phyloP scores from a whole-genome alignment of 768 basidiomycete genomes.

The Clitopilus passeckerianus region DNA sequence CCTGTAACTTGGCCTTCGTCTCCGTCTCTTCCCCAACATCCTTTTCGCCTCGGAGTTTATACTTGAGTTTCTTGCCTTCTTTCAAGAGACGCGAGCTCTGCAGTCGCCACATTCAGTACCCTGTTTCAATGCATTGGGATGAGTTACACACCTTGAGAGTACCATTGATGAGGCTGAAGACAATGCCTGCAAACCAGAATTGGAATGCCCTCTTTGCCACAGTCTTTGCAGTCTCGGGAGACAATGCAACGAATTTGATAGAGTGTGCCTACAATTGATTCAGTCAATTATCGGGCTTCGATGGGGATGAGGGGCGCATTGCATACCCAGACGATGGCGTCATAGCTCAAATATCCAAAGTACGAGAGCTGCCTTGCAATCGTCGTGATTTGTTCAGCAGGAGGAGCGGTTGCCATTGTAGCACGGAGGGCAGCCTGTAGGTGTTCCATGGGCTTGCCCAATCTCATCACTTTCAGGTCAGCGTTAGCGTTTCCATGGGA shows the following conservation, averaged over 20 bases:
- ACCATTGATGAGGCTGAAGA: conserved; percentile 71
- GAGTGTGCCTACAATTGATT: conserved; percentile 47
- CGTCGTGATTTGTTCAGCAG: conserved; percentile 70
- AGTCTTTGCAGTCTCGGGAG: conserved; percentile 54
- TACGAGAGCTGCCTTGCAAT: conserved; percentile 84
- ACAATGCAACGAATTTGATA: conserved; percentile 58
- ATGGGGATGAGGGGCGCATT: not conserved
- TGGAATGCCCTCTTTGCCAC: conserved; percentile 67
- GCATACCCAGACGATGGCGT: conserved; percentile 82
- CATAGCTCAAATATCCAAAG: conserved; percentile 81
- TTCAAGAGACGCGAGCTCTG: conserved; percentile 41
- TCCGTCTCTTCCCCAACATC: conserved; percentile 61
- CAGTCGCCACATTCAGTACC: not conserved
- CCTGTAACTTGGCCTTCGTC: conserved; percentile 58
- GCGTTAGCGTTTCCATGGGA: not conserved
- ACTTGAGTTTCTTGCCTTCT: conserved; percentile 51
- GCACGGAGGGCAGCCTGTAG: conserved; percentile 84
- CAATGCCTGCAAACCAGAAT: conserved; percentile 86
- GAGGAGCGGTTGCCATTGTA: conserved; percentile 44
- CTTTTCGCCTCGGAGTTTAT: conserved; percentile 54
- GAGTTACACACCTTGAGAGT: conserved; percentile 52
- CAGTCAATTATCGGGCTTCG: conserved; percentile 1
- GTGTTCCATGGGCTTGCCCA: conserved; percentile 94
- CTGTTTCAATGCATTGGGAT: not conserved
- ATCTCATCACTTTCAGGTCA: conserved; percentile 67